Percentiles rank a stretch among this genome's conserved stretches.
Evolutionary conservation across 139 green algal species (phyloP).

Genomic region (Chlorella sp.): DNA sequence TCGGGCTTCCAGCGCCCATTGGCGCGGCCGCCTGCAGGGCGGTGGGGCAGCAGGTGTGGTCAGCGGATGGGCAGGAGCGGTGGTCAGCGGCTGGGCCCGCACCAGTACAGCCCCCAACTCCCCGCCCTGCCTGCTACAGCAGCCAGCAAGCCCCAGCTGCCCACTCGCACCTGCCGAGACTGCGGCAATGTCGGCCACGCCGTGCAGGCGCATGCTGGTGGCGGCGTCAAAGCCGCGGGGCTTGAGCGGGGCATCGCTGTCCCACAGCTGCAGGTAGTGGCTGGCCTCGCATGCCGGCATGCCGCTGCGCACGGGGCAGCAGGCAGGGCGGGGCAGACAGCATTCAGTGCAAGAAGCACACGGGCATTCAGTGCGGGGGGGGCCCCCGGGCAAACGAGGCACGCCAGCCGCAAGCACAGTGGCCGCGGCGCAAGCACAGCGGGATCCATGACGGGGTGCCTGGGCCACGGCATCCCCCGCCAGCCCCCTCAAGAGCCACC

Average conservation of each 20-base stretch:
- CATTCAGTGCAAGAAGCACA: too few relatives aligned
- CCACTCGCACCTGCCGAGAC: constrained; percentile 2
- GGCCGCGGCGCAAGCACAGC: background rate
- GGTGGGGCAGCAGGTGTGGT: too few relatives aligned
- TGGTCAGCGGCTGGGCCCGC: too few relatives aligned
- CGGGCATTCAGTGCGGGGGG: too few relatives aligned
- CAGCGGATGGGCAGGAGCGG: too few relatives aligned
- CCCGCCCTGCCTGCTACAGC: too few relatives aligned
- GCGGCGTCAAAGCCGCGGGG: background rate
- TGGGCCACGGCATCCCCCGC: too few relatives aligned
- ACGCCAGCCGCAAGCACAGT: background rate
- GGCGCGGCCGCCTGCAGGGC: constrained; percentile 6
- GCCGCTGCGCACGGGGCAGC: background rate
- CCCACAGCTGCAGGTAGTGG: constrained; percentile 26
- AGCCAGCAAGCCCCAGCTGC: too few relatives aligned
- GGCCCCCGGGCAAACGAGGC: too few relatives aligned
- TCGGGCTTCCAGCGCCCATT: constrained; percentile 45
- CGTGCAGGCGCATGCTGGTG: background rate
- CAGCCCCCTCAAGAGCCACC: background rate
- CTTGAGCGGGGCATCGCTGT: constrained; percentile 9
- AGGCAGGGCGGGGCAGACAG: too few relatives aligned
- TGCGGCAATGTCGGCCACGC: constrained; percentile 27
- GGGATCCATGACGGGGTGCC: too few relatives aligned
- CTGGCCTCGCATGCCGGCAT: constrained; percentile 4
- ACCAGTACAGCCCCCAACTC: too few relatives aligned